Conservation (phyloP, 345 rosid species). For the Bretschneidera sinensis region DNA sequence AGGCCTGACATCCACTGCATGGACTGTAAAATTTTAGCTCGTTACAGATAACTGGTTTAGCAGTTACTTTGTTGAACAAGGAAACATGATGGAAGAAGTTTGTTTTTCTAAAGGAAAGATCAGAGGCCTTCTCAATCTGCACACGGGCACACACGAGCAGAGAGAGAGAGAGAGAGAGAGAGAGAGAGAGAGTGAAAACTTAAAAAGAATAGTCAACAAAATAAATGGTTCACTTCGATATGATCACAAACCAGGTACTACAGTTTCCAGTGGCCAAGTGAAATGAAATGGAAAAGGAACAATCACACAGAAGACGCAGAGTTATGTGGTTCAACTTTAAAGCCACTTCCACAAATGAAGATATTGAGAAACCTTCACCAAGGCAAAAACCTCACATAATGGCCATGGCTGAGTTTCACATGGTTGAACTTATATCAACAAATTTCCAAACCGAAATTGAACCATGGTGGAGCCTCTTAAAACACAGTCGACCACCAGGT, state of each 20-base stretch:
- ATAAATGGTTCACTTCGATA: no score
- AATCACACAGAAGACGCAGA: no score
- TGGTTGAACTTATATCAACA: not conserved
- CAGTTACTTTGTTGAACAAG: not conserved
- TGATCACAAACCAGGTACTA: no score
- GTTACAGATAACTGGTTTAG: slow-evolving; percentile 1
- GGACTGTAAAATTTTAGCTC: not conserved
- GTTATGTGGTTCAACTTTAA: no score
- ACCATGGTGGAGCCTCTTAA: not conserved
- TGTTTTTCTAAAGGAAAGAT: not conserved
- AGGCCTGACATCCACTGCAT: not conserved
- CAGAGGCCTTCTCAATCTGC: not conserved
- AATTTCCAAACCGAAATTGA: not conserved
- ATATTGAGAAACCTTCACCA: not conserved
- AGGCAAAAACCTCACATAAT: not conserved
- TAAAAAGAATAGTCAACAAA: not conserved
- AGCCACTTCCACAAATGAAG: no score
- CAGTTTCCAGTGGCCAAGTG: no score
- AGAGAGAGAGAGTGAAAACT: not conserved
- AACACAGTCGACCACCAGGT: not conserved
- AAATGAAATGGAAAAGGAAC: no score
- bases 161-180: no score
- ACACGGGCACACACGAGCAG: no score
- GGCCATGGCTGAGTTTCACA: not conserved
- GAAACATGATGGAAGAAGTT: slow-evolving; percentile 6